Percentiles rank a stretch among this genome's conserved stretches.
These are phyloP conservation scores for Haberlea rhodopensis DNA, from an alignment of 257 asterid genomes.

Conservation along the genomic window DNA sequence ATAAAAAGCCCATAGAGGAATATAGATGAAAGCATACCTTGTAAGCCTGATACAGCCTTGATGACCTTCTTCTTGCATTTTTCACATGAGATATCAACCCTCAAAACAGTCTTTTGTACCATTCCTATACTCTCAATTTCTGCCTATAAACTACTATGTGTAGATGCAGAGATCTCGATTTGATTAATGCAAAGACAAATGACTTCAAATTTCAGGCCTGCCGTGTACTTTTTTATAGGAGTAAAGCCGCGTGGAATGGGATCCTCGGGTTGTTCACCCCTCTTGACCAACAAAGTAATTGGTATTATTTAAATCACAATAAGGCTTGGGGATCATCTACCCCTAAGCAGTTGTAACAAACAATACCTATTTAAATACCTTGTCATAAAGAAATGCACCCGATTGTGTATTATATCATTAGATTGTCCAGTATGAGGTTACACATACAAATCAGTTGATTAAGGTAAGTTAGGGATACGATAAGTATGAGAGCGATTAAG, in stretches of 20 bases:
- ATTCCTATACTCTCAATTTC: slow-evolving; percentile 9
- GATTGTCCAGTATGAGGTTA: no score
- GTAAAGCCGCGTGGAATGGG: not conserved
- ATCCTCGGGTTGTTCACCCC: slow-evolving; percentile 38
- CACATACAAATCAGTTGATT: no score
- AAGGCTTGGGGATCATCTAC: no score
- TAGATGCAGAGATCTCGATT: not conserved
- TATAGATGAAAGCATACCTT: slow-evolving; percentile 28
- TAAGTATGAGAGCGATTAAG: no score
- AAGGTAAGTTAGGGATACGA: no score
- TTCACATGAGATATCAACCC: slow-evolving; percentile 44
- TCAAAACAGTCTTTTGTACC: slow-evolving; percentile 56
- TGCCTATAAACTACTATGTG: not conserved
- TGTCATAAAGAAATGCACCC: no score
- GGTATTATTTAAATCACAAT: no score
- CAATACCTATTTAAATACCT: no score
- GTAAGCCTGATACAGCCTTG: slow-evolving; percentile 47
- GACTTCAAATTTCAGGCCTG: not conserved
- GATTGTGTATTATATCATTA: no score
- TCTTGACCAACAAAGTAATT: no score
- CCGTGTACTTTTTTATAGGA: not conserved
- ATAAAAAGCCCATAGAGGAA: not conserved
- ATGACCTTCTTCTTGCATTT: slow-evolving; percentile 53
- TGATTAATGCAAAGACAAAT: not conserved
- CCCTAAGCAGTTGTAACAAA: no score